These are phyloP conservation scores for Chlorella variabilis DNA, from an alignment of 163 green algal species.

Conservation along the genomic window DNA sequence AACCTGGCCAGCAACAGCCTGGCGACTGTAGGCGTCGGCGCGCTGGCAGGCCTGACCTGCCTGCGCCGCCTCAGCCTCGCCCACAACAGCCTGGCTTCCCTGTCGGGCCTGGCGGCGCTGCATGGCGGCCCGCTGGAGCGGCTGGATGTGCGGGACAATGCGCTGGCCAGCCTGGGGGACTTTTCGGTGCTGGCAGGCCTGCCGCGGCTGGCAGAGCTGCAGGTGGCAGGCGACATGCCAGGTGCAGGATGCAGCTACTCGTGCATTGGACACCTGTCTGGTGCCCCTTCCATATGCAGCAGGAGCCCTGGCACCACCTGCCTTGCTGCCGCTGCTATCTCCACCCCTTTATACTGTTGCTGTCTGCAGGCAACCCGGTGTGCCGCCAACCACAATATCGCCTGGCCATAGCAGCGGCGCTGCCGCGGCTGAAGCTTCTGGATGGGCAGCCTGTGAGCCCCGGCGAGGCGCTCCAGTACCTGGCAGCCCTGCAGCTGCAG, in stretches of 20 bases:
- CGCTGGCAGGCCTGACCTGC: slow-evolving; percentile 48
- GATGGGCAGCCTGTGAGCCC: slow-evolving; percentile 54
- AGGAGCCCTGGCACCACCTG: too few species aligned
- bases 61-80: slow-evolving; percentile 81
- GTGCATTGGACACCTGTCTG: too few species aligned
- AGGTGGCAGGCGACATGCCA: slow-evolving; percentile 39
- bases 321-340: too few species aligned
- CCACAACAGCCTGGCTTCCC: slow-evolving; percentile 75
- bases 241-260: slow-evolving; percentile 1
- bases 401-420: slow-evolving; percentile 40
- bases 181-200: slow-evolving; percentile 65
- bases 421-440: slow-evolving; percentile 61
- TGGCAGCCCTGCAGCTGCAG: slow-evolving; percentile 55
- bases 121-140: slow-evolving; percentile 44
- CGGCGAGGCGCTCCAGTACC: slow-evolving; percentile 49
- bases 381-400: slow-evolving; percentile 50
- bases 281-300: too few species aligned
- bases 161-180: slow-evolving; percentile 55
- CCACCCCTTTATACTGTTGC: too few species aligned
- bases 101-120: slow-evolving; percentile 38
- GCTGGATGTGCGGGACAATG: slow-evolving; percentile 72
- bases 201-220: slow-evolving; percentile 58
- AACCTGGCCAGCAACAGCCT: slow-evolving; percentile 75
- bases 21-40: slow-evolving; percentile 33
- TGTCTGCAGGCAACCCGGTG: slow-evolving; percentile 58